Percentiles rank a stretch among this genome's conserved stretches.
phyloP scores from a whole-genome alignment of 2,329 filamentous ascomycete genomes.

The Thelonectria discophora region DNA sequence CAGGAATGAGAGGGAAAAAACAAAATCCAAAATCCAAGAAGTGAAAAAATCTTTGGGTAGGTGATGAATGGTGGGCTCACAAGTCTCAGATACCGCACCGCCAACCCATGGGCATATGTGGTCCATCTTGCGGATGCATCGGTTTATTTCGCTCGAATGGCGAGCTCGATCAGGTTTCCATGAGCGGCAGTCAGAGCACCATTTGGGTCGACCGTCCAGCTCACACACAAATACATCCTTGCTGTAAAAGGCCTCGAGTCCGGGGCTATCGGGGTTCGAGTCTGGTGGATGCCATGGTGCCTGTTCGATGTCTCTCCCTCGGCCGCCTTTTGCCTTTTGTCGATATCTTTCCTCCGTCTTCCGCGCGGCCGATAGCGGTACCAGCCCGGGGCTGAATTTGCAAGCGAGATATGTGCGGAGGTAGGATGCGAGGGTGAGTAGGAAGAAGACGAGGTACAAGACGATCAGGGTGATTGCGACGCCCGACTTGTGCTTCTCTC shows the following conservation, averaged over 20 bases:
- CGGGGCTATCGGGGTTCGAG: slow-evolving; percentile 67
- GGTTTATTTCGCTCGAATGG: slow-evolving; percentile 82
- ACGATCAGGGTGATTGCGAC: slow-evolving; percentile 75
- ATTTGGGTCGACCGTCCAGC: slow-evolving; percentile 81
- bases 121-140: slow-evolving; percentile 91
- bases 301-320: slow-evolving; percentile 41
- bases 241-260: slow-evolving; percentile 79
- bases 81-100: slow-evolving; percentile 85
- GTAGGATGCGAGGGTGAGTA: slow-evolving; percentile 74
- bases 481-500: slow-evolving; percentile 55
- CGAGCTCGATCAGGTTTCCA: slow-evolving; percentile 91
- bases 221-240: slow-evolving; percentile 88
- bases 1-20: background rate
- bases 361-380: slow-evolving; percentile 64
- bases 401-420: slow-evolving; percentile 75
- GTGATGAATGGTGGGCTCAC: slow-evolving; percentile 49
- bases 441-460: slow-evolving; percentile 76
- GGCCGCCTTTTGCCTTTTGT: slow-evolving; percentile 31
- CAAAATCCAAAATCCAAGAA: no score
- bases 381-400: slow-evolving; percentile 74
- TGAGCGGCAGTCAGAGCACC: slow-evolving; percentile 83
- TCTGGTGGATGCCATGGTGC: slow-evolving; percentile 52
- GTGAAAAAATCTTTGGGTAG: background rate
- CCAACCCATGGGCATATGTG: slow-evolving; percentile 98
- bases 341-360: slow-evolving; percentile 44